Evolutionary conservation across 768 basidiomycete genomes (phyloP).

Genomic region (Russula vinacea): DNA sequence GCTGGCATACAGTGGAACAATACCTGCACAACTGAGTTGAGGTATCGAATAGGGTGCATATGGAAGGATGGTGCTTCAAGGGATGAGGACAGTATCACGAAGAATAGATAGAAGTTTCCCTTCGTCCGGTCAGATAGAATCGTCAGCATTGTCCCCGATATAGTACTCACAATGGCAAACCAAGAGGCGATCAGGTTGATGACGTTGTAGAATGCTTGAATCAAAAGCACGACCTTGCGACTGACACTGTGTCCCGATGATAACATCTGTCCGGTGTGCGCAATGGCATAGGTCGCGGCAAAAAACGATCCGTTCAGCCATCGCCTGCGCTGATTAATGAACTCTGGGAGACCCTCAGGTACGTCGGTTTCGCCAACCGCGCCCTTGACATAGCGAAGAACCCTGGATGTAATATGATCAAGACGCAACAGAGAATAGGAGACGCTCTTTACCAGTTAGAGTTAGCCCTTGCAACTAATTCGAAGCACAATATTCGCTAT

Average conservation of each 20-base stretch:
- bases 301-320: slow-evolving; percentile 95
- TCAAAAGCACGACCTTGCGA: slow-evolving; percentile 69
- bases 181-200: slow-evolving; percentile 88
- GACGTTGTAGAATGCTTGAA: slow-evolving; percentile 84
- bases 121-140: slow-evolving; percentile 33
- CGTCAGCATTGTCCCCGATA: slow-evolving; percentile 5
- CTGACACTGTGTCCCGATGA: slow-evolving; percentile 75
- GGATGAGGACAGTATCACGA: slow-evolving; percentile 88
- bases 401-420: slow-evolving; percentile 48
- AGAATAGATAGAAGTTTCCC: slow-evolving; percentile 96
- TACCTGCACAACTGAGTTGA: slow-evolving; percentile 77
- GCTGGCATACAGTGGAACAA: not conserved
- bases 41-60: slow-evolving; percentile 59
- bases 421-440: slow-evolving; percentile 31
- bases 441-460: slow-evolving; percentile 58
- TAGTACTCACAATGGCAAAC: slow-evolving; percentile 76
- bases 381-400: slow-evolving; percentile 94
- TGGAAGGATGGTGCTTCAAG: slow-evolving; percentile 71
- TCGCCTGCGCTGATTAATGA: slow-evolving; percentile 86
- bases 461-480: slow-evolving; percentile 73
- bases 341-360: slow-evolving; percentile 88
- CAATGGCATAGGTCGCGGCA: slow-evolving; percentile 89
- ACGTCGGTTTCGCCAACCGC: slow-evolving; percentile 94
- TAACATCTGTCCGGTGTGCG: slow-evolving; percentile 77
- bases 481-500: slow-evolving; percentile 81